These are phyloP conservation scores for Dendrobium huoshanense DNA, from an alignment of 106 monocot species.

Conservation along the genomic window DNA sequence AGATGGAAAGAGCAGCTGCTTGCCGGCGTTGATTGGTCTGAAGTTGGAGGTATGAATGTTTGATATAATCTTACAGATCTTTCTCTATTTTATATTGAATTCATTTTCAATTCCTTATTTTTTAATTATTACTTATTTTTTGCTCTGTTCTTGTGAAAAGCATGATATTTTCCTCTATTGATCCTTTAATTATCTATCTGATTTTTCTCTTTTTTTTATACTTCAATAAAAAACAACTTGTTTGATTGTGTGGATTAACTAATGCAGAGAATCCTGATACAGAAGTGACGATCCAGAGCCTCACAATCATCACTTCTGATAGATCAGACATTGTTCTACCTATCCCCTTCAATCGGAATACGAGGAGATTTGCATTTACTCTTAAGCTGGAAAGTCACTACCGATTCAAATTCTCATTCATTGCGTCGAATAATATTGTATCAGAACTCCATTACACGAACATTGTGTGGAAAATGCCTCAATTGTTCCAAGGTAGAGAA, in stretches of 20 bases:
- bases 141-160: background rate
- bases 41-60: slow-evolving; percentile 57
- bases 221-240: too few species aligned
- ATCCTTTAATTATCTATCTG: too few species aligned
- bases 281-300: slow-evolving; percentile 60
- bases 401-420: slow-evolving; percentile 60
- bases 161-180: too few species aligned
- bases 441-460: slow-evolving; percentile 70
- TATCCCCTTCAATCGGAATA: slow-evolving; percentile 51
- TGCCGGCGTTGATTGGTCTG: slow-evolving; percentile 56
- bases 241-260: background rate
- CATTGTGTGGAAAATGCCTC: slow-evolving; percentile 78
- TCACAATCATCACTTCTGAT: slow-evolving; percentile 54
- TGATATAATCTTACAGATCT: background rate
- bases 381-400: slow-evolving; percentile 84
- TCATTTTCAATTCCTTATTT: background rate
- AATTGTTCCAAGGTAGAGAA: slow-evolving; percentile 48
- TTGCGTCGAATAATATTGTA: slow-evolving; percentile 76
- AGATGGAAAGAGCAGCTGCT: slow-evolving; percentile 23
- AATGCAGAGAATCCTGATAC: slow-evolving; percentile 62
- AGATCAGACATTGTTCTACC: slow-evolving; percentile 55
- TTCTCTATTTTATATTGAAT: background rate
- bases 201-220: too few species aligned
- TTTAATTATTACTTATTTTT: background rate
- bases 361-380: slow-evolving; percentile 54